A percentile compares a stretch with the other conserved stretches of the same genome.
These are phyloP conservation scores for Protomyces gravidus DNA, from an alignment of 1,139 yeast genomes.

Conservation along the genomic window DNA sequence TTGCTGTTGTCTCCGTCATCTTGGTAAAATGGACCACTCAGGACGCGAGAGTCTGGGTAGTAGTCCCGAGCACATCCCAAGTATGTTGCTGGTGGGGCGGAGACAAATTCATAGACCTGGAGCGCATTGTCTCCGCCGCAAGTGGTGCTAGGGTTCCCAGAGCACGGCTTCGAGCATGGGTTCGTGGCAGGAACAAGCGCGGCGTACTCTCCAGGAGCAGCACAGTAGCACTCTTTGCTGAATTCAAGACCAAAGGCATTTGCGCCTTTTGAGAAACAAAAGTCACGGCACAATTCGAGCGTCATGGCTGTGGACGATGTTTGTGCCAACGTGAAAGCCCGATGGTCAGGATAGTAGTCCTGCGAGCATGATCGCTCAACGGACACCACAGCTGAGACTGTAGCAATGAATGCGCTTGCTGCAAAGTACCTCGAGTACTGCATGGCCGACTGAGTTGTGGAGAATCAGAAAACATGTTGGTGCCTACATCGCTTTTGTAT, in stretches of 20 bases:
- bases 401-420: not conserved
- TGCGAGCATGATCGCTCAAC: conserved; percentile 1
- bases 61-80: not conserved
- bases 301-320: not conserved
- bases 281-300: not conserved
- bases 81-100: not conserved
- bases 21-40: not conserved
- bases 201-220: conserved; percentile 1
- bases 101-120: conserved; percentile 2
- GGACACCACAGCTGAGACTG: not conserved
- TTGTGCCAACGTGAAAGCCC: not conserved
- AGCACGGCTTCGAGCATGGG: conserved; percentile 5
- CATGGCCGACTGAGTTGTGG: too few species aligned
- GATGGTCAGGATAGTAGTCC: not conserved
- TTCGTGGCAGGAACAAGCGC: not conserved
- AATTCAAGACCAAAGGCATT: not conserved
- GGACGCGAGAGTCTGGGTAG: not conserved
- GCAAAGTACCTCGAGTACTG: too few species aligned
- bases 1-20: conserved; percentile 3
- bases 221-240: not conserved
- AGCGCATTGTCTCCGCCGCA: conserved; percentile 24
- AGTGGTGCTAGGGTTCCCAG: conserved; percentile 5
- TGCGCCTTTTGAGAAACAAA: not conserved
- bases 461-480: too few species aligned
- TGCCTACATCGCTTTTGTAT: too few species aligned